Base-by-base conservation (phyloP, 306 rosid species). In the Luffa acutangula region DNA sequence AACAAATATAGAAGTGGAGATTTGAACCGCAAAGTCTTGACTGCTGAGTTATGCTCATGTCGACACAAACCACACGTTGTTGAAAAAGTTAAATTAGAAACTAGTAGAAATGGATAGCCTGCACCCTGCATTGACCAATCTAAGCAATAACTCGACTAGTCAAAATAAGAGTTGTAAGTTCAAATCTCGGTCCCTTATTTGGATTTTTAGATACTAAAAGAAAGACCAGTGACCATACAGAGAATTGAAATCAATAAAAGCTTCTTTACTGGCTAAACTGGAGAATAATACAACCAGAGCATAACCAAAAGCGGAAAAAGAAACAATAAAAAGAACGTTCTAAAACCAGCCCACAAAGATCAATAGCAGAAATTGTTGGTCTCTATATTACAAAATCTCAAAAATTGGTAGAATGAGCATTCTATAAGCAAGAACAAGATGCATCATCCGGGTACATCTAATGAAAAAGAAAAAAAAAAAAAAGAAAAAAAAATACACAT, bases 341-440 rank as follows among this genome's bases (percentile, higher is more conserved):
- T 0, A 21, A 31, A 72, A 51, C 77, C 59, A 31, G 3, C 77
- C 77, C 57, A 14, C 43, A 72, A 72, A 25, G 77, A 72, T 13
- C 42, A 72, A 41, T 48, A 21, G 9, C 42, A 72, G 77, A 48
- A 25, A 72, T 72, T 46, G 21, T 17, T 14, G 77, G 41, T 46
- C 11, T 72, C 77, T 49, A 72, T 72, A 48, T 72, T 48, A 72
- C 77, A 72, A 72, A 72, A 72, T 48, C 58, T 48, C 58, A 72
- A 70, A 45, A 70, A 25, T 21, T 12, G 42, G 21, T 48, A 72
- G 58, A 48, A 72, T 72, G 77, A 46, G 41, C 57, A 70, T 71
- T 46, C 76, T 46, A 71, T 71, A 6, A 72, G 56, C 58, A 72
- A 70, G 37, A 70, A 72, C 41, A 65, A 4, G 11, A 36, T 36